Evolutionary conservation across 2,329 filamentous ascomycete genomes (phyloP).

Genomic region (Colletotrichum shisoi): DNA sequence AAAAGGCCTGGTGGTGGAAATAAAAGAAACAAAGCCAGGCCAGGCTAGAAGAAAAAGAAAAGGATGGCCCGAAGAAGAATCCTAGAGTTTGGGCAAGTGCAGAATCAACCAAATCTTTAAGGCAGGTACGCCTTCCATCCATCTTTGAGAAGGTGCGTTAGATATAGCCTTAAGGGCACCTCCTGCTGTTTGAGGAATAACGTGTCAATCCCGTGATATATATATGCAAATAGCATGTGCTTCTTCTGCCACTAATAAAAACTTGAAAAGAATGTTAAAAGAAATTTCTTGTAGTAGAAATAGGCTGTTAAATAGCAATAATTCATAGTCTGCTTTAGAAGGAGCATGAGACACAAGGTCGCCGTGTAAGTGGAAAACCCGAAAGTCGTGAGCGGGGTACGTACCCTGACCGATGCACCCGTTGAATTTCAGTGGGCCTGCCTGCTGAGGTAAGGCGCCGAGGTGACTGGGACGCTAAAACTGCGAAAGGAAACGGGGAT

Average conservation of each 20-base stretch:
- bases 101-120: neutral
- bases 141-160: neutral
- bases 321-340: neutral
- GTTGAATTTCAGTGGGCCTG: conserved; percentile 6
- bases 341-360: neutral
- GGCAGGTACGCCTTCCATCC: neutral
- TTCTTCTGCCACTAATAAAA: no score
- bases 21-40: neutral
- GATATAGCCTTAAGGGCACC: neutral
- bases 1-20: neutral
- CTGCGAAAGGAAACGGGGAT: conserved; percentile 31
- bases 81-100: neutral
- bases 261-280: no score
- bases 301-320: no score
- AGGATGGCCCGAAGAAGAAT: neutral
- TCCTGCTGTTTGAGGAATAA: neutral
- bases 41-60: neutral
- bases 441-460: conserved; percentile 35
- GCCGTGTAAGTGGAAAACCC: neutral
- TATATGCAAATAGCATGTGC: no score
- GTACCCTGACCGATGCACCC: conserved; percentile 6
- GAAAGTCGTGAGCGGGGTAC: neutral
- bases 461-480: conserved; percentile 27
- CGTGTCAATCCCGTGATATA: neutral
- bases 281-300: no score